Base-by-base conservation (phyloP, 345 rosid genomes). In the Cardiospermum halicacabum region DNA sequence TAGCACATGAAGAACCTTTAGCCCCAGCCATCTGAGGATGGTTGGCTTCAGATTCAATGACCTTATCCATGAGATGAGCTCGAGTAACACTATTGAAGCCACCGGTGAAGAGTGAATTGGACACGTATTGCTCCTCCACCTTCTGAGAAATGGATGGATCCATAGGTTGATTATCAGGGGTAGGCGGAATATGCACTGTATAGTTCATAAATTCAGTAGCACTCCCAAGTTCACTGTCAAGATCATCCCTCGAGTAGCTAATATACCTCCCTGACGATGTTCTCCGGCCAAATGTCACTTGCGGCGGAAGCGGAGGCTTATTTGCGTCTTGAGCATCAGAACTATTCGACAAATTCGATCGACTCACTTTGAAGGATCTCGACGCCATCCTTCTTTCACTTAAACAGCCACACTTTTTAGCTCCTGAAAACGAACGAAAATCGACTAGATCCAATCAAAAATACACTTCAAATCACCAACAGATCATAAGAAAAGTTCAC, bases 21-120 rank as follows among this genome's bases (percentile, higher is more conserved):
- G 88, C 82, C 10, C 98, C 98, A 58, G 97, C 98, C 98, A 93
- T 93, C 58, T 93, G 98, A 1, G 98, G 98, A 76, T 93, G 98
- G 69, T 47, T 86, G 6, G 96, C 71, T 73, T 93, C 96, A n/a
- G 90, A 90, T 18, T 92, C 98, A 19, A 77, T 88, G 68, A 92
- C 98, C 80, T 90, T 92, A 78, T 92, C 97, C 98, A 92, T 92
- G 36, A 92, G 84, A 75, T 92, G 98, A 66, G 98, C 96, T 27
- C 91, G 80, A 0, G 97, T 92, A 26, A 81, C 83, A 67, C 91
- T 89, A 72, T 88, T 92, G 64, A 88, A 92, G 11, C 98, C 98
- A 7, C 98, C 98, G 0, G 98, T 93, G 69, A 93, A 93, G 75
- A 93, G 88, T 0, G 98, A 90, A 80, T 69, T 93, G 0, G 98